These are phyloP conservation scores for Hygrocybe coccinea DNA, from an alignment of 768 basidiomycete species.

Conservation along the genomic window DNA sequence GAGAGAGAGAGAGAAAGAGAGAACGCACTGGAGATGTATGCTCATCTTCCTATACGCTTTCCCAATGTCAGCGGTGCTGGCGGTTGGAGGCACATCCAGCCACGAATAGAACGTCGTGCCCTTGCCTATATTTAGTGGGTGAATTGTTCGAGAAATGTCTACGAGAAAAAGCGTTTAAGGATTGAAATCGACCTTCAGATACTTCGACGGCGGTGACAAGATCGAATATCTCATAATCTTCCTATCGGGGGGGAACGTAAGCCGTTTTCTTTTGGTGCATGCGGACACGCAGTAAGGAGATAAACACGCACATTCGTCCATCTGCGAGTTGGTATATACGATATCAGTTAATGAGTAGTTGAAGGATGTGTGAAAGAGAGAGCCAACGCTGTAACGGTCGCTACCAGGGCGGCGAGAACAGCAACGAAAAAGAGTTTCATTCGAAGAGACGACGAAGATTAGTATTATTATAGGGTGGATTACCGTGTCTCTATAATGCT, in stretches of 20 bases:
- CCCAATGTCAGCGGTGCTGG: slow-evolving; percentile 69
- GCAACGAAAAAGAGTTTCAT: slow-evolving; percentile 52
- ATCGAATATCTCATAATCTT: slow-evolving; percentile 97
- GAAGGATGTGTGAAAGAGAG: background rate
- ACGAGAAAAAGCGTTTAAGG: too few relatives aligned
- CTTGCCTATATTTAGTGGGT: slow-evolving; percentile 41
- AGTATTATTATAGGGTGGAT: too few relatives aligned
- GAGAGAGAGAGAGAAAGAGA: background rate
- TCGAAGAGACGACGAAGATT: too few relatives aligned
- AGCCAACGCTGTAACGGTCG: slow-evolving; percentile 57
- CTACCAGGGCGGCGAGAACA: slow-evolving; percentile 49
- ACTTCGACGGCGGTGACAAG: slow-evolving; percentile 75
- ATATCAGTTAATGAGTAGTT: background rate
- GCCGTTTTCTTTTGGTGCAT: background rate
- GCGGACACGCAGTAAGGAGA: too few relatives aligned
- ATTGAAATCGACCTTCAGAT: slow-evolving; percentile 51
- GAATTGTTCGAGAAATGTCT: too few relatives aligned
- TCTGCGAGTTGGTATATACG: slow-evolving; percentile 34
- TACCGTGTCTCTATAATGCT: too few relatives aligned
- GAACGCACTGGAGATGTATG: slow-evolving; percentile 78
- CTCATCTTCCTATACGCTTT: slow-evolving; percentile 92
- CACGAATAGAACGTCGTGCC: slow-evolving; percentile 96
- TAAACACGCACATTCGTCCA: slow-evolving; percentile 60
- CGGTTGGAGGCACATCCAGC: slow-evolving; percentile 74
- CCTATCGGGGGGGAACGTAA: slow-evolving; percentile 38